Percentiles rank a stretch among this genome's conserved stretches.
phyloP scores from a whole-genome alignment of 345 rosid genomes.

The Camelina laxa region DNA sequence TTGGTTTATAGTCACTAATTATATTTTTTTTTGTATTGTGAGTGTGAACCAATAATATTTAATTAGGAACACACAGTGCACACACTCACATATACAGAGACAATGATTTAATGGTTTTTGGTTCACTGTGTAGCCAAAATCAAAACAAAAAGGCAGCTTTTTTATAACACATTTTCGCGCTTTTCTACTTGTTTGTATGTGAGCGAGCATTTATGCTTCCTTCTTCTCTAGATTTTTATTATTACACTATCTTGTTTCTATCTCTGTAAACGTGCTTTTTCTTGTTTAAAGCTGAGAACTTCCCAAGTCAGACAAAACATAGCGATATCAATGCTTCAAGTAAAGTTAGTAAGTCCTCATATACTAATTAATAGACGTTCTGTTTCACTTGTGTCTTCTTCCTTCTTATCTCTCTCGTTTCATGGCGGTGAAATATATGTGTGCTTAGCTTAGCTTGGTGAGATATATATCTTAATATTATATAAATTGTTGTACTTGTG shows the following conservation, averaged over 20 bases:
- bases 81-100: neutral
- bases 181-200: constrained; percentile 41
- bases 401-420: constrained; percentile 21
- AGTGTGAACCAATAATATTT: too few relatives aligned
- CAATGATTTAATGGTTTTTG: neutral
- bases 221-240: constrained; percentile 25
- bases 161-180: neutral
- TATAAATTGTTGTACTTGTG: neutral
- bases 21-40: too few relatives aligned
- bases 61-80: too few relatives aligned
- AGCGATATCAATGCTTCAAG: constrained; percentile 22
- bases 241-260: constrained; percentile 31
- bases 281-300: constrained; percentile 26
- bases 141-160: constrained; percentile 14
- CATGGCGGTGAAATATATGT: constrained; percentile 34
- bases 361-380: neutral
- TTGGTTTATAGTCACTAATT: too few relatives aligned
- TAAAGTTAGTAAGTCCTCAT: neutral
- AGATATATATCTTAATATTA: neutral
- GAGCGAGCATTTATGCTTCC: constrained; percentile 32
- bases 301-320: constrained; percentile 39
- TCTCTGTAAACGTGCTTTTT: constrained; percentile 30
- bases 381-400: constrained; percentile 21
- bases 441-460: constrained; percentile 38
- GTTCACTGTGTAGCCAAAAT: neutral